Percentiles rank a stretch among this genome's conserved stretches.
These are phyloP conservation scores for Dictyostelium citrinum DNA, from an alignment of 78 protist genomes.

Conservation along the genomic window DNA sequence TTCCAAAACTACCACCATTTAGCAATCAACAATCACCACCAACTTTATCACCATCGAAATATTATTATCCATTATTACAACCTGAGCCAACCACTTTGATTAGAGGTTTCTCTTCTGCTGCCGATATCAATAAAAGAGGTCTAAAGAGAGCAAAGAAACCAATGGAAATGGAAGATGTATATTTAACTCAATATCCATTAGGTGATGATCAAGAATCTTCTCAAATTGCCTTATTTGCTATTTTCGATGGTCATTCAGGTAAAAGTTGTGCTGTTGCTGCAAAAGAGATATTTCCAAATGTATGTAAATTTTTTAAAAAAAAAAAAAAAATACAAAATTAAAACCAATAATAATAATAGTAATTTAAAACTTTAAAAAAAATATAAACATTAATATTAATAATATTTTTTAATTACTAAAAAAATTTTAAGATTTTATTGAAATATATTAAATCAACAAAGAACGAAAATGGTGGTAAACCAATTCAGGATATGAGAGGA, in stretches of 20 bases:
- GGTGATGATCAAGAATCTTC: constrained; percentile 25
- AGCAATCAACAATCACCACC: neutral
- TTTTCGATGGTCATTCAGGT: constrained; percentile 84
- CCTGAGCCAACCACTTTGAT: constrained; percentile 61
- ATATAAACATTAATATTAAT: neutral
- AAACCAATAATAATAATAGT: too few species aligned
- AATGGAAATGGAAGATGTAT: constrained; percentile 65
- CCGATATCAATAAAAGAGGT: constrained; percentile 70
- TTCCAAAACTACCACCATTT: constrained; percentile 39
- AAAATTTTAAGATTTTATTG: neutral
- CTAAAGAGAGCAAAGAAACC: constrained; percentile 64
- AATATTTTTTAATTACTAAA: neutral
- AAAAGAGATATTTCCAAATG: constrained; percentile 54
- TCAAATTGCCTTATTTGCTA: constrained; percentile 58
- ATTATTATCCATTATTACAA: constrained; percentile 57
- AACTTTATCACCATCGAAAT: constrained; percentile 50
- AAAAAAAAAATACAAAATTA: neutral
- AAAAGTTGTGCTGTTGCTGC: constrained; percentile 67
- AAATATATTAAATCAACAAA: constrained; percentile 44
- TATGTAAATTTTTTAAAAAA: neutral
- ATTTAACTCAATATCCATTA: constrained; percentile 3
- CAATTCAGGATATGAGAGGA: constrained; percentile 64
- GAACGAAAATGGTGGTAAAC: constrained; percentile 9
- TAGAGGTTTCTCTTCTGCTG: constrained; percentile 39
- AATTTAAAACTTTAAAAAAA: too few species aligned